Base-by-base conservation (phyloP, 2,329 filamentous ascomycete genomes). In the Ophidiomyces ophidiicola region DNA sequence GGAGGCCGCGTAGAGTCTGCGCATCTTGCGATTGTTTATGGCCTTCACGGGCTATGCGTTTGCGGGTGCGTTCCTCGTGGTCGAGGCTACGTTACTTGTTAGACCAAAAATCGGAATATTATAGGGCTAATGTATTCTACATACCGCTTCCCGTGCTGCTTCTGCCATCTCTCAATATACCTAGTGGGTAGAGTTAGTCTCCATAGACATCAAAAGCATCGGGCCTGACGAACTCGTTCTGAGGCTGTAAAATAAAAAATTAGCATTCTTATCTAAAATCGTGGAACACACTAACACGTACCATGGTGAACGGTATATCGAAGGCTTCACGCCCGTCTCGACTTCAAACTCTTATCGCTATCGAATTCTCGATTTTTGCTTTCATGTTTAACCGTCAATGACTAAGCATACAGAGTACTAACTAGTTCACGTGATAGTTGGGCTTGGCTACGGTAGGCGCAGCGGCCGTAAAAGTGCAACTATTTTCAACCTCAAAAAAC, bases 21-120 rank as follows among this genome's bases (percentile, higher is more conserved):
- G 90, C 86, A 67, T 94, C 80, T 57, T 90, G 74, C 36, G 82
- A 90, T 41, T 76, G 76, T 65, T 87, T 79, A 71, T 98, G 88
- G 44, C 77, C 80, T 68, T 93, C 84, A 67, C 90, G 80, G 44
- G 90, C 90, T 46, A 76, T 69, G 53, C 79, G 77, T 72, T 98
- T 98, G 55, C 90, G 82, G 44, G 70, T 68, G 50, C 87, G 80
- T 68, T 98, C 90, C 56, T 94, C 87, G 62, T 88, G 75, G 60
- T 93, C 85, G 50, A 82, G 74, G 44, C 77, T 70, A 48, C 8
- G 18, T 35, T 35, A 34, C 29, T 26, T 36, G 11, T 23, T 40
- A 30, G 24, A 24, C 29, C n/a, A n/a, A n/a, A n/a, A n/a, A n/a
- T n/a, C n/a, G n/a, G n/a, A n/a, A n/a, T n/a, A n/a, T n/a, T n/a